These are phyloP conservation scores for Ceratocystis albifundus DNA, from an alignment of 2,329 filamentous ascomycete genomes.

Conservation along the genomic window DNA sequence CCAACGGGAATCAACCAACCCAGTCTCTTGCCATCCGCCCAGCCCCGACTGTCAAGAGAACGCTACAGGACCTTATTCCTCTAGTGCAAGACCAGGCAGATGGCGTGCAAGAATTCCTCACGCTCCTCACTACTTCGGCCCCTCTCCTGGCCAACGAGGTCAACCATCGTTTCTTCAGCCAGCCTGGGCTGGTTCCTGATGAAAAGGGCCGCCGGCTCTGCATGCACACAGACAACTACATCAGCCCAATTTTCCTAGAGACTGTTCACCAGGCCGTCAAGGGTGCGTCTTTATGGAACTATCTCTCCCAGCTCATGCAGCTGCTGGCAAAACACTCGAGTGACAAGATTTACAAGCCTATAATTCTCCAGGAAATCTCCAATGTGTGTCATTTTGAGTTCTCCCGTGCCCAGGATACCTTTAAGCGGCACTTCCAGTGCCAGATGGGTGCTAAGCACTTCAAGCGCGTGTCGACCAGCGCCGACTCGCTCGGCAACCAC, in stretches of 20 bases:
- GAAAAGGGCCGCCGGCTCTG: conserved; percentile 35
- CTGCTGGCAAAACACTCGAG: conserved; percentile 27
- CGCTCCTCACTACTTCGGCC: conserved; percentile 30
- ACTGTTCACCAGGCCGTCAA: conserved; percentile 31
- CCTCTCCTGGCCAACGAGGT: conserved; percentile 30
- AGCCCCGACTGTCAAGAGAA: conserved; percentile 27
- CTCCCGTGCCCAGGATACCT: conserved; percentile 30
- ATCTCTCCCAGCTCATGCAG: conserved; percentile 32
- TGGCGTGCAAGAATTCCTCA: conserved; percentile 30
- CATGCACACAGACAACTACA: conserved; percentile 33
- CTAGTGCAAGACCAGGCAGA: conserved; percentile 30
- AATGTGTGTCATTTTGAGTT: conserved; percentile 38
- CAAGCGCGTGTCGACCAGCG: conserved; percentile 31
- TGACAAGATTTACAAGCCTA: conserved; percentile 29
- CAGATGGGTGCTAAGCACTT: conserved; percentile 33
- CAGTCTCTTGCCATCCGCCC: conserved; percentile 30
- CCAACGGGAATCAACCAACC: conserved; percentile 25
- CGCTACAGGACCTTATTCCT: conserved; percentile 29
- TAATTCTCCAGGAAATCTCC: conserved; percentile 37
- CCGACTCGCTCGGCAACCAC: conserved; percentile 31
- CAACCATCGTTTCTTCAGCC: conserved; percentile 32
- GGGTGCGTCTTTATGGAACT: conserved; percentile 33
- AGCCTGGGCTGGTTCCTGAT: conserved; percentile 35
- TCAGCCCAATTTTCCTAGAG: conserved; percentile 36
- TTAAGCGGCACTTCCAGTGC: conserved; percentile 35